Percentiles rank a stretch among this genome's conserved stretches.
Conservation (phyloP, 2,329 filamentous ascomycete genomes). For the Pestalotiopsis sp. region DNA sequence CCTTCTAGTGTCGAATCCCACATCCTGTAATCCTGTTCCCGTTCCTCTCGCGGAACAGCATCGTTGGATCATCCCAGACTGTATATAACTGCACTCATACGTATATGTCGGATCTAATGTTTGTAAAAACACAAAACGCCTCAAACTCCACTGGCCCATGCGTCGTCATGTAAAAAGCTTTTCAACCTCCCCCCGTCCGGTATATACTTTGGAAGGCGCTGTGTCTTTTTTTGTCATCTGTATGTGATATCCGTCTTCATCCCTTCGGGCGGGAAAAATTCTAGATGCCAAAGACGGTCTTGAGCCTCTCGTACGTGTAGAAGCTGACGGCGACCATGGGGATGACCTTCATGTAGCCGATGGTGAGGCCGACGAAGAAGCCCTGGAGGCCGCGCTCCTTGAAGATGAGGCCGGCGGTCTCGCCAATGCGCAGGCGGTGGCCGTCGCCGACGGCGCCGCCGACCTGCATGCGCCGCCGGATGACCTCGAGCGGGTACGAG, state of each 20-base stretch:
- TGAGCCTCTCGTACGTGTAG: slow-evolving; percentile 67
- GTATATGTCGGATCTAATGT: no score
- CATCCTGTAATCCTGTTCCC: not conserved
- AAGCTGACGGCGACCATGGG: slow-evolving; percentile 80
- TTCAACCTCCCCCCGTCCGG: not conserved
- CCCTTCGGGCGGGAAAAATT: not conserved
- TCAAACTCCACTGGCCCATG: not conserved
- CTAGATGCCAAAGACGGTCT: slow-evolving; percentile 67
- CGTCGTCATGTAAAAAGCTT: not conserved
- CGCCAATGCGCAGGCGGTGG: slow-evolving; percentile 72
- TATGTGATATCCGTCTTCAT: not conserved
- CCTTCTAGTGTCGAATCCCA: not conserved
- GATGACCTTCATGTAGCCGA: slow-evolving; percentile 93
- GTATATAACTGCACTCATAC: no score
- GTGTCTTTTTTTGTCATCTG: not conserved
- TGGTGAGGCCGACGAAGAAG: slow-evolving; percentile 90
- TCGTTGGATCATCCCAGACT: no score
- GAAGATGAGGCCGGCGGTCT: slow-evolving; percentile 77
- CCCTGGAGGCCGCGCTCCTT: slow-evolving; percentile 76
- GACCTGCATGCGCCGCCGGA: slow-evolving; percentile 93
- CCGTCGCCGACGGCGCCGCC: slow-evolving; percentile 93
- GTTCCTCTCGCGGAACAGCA: not conserved
- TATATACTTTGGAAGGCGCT: not conserved
- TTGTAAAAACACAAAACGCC: not conserved
- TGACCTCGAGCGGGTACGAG: slow-evolving; percentile 92